Conservation (phyloP, 164 flowering plant species). For the Vitis rotundifolia region DNA sequence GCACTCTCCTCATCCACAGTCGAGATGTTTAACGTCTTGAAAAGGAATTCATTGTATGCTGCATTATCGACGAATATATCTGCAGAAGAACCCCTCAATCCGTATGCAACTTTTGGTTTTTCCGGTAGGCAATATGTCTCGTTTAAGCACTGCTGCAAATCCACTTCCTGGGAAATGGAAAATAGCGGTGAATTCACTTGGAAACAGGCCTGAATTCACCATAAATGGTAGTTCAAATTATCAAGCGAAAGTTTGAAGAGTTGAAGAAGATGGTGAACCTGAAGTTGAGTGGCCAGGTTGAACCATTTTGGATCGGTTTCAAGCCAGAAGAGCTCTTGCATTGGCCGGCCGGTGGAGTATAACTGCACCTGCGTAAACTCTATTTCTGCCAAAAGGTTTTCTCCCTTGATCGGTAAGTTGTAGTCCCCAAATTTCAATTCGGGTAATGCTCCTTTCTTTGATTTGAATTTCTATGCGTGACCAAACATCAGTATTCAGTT, state of each 20-base stretch:
- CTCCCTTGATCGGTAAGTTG: conserved; percentile 44
- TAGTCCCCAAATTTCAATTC: conserved; percentile 40
- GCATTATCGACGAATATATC: conserved; percentile 53
- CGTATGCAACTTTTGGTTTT: conserved; percentile 40
- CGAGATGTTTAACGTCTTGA: conserved; percentile 37
- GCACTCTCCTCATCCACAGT: conserved; percentile 60
- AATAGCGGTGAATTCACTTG: no score
- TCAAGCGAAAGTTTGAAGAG: neutral
- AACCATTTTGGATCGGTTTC: conserved; percentile 37
- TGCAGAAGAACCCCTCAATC: conserved; percentile 50
- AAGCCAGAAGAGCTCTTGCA: conserved; percentile 55
- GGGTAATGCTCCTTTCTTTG: conserved; percentile 14
- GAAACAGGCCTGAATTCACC: no score
- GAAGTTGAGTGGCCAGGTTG: conserved; percentile 31
- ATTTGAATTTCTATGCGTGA: conserved; percentile 28
- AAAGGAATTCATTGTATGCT: conserved; percentile 52
- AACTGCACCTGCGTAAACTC: conserved; percentile 39
- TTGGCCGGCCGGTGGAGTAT: conserved; percentile 34
- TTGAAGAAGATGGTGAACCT: conserved; percentile 21
- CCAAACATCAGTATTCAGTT: neutral
- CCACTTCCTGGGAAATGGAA: conserved; percentile 31
- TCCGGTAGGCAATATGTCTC: conserved; percentile 45
- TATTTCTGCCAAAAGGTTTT: conserved; percentile 40
- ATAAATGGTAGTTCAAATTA: no score
- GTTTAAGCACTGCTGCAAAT: conserved; percentile 42